A percentile compares a stretch with the other conserved stretches of the same genome.
Conservation (phyloP, 1,284 basidiomycete species). For the Cystobasidiaceae sp. region DNA sequence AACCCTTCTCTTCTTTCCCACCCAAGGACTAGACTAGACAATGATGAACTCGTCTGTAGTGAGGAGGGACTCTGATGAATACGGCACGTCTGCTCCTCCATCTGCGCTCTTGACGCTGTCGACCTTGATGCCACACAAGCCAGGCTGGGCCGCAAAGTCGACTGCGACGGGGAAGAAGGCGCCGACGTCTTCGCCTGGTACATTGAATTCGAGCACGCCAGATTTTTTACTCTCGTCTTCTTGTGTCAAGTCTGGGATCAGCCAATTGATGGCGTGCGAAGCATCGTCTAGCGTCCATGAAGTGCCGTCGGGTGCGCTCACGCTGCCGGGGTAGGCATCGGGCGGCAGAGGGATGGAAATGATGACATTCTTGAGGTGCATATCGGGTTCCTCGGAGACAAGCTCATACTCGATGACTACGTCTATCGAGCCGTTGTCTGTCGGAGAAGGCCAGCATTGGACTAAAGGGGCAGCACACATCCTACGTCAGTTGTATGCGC, state of each 20-base stretch:
- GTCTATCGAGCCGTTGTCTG: constrained; percentile 81
- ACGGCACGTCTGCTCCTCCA: constrained; percentile 59
- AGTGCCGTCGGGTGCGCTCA: constrained; percentile 65
- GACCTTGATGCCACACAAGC: constrained; percentile 45
- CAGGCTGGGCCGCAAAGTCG: constrained; percentile 59
- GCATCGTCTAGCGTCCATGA: constrained; percentile 75
- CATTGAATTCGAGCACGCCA: constrained; percentile 80
- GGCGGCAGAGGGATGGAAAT: constrained; percentile 86
- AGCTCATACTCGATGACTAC: constrained; percentile 97
- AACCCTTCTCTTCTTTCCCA: background rate
- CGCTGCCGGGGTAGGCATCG: constrained; percentile 71
- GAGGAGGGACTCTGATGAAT: constrained; percentile 65
- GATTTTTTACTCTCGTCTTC: constrained; percentile 56
- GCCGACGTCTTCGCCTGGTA: constrained; percentile 73
- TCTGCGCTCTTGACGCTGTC: constrained; percentile 57
- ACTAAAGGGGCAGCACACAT: constrained; percentile 52
- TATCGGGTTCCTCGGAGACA: constrained; percentile 61
- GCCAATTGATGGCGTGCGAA: constrained; percentile 78
- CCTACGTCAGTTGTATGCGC: background rate
- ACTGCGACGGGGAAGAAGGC: constrained; percentile 91
- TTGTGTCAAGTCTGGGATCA: constrained; percentile 59
- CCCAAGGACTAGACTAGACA: constrained; percentile 3
- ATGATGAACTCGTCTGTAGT: constrained; percentile 41
- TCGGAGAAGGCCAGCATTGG: constrained; percentile 92
- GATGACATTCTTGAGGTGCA: constrained; percentile 74